These are phyloP conservation scores for Arachis monticola DNA, from an alignment of 331 rosid genomes.

Conservation along the genomic window DNA sequence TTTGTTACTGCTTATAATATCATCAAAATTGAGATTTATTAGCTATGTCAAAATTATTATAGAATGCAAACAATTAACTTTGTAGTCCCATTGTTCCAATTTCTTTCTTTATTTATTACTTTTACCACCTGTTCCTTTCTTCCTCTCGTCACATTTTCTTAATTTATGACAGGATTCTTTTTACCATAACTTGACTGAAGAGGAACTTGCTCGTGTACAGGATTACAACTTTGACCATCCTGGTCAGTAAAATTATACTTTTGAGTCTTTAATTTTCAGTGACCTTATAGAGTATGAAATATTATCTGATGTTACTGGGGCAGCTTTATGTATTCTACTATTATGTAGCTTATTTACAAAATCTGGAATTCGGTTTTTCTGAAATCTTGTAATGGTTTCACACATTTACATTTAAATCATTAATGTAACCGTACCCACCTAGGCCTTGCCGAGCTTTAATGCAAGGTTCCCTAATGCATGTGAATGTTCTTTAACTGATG, in stretches of 20 bases:
- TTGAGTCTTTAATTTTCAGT: slow-evolving; percentile 7
- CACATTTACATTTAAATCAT: too few species aligned
- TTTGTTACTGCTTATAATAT: neutral
- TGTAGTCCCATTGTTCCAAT: too few species aligned
- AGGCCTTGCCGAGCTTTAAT: neutral
- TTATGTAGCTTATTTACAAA: neutral
- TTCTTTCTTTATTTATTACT: neutral
- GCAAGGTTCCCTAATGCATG: slow-evolving; percentile 24
- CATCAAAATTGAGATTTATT: too few species aligned
- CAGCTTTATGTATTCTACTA: neutral
- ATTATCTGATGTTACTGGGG: neutral
- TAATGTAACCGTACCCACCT: too few species aligned
- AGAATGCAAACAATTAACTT: too few species aligned
- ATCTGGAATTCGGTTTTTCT: neutral
- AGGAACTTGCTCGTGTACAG: slow-evolving; percentile 73
- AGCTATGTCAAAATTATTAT: too few species aligned
- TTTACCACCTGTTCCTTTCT: slow-evolving; percentile 11
- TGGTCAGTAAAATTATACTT: slow-evolving; percentile 60
- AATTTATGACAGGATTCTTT: slow-evolving; percentile 80
- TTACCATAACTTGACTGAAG: slow-evolving; percentile 75
- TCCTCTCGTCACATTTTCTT: slow-evolving; percentile 7
- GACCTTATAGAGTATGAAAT: slow-evolving; percentile 18
- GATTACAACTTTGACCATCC: slow-evolving; percentile 99
- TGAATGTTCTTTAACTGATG: slow-evolving; percentile 23
- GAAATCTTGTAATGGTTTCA: too few species aligned